phyloP scores from a whole-genome alignment of 129 eudicot genomes.

The Silybum marianum region DNA sequence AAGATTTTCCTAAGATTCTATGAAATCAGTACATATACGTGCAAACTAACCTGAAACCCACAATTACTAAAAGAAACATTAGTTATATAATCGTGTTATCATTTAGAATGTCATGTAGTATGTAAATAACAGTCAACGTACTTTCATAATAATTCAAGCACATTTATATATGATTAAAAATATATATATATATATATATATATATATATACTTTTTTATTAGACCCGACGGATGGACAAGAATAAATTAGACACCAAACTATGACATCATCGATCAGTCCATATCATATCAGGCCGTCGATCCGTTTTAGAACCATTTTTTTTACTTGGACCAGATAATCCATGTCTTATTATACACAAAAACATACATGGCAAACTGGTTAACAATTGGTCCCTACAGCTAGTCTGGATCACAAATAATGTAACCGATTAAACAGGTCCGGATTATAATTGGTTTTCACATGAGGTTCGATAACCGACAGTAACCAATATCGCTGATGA shows the following conservation, averaged over 20 bases:
- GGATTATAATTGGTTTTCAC: neutral
- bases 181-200: neutral
- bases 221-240: neutral
- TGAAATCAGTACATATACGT: neutral
- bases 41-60: neutral
- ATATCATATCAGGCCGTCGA: neutral
- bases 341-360: neutral
- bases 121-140: neutral
- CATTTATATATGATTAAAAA: neutral
- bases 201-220: neutral
- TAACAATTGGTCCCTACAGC: neutral
- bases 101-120: neutral
- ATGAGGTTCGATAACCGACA: too few species aligned
- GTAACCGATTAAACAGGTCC: neutral
- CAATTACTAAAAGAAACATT: neutral
- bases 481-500: too few species aligned
- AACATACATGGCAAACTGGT: neutral
- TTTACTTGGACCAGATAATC: neutral
- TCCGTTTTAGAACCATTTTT: neutral
- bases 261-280: neutral
- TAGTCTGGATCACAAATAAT: neutral
- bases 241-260: neutral
- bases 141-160: neutral
- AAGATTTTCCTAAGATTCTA: too few species aligned
- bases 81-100: too few species aligned